These are phyloP conservation scores for Plantago lanceolata DNA, from an alignment of 305 asterid genomes.

Conservation along the genomic window DNA sequence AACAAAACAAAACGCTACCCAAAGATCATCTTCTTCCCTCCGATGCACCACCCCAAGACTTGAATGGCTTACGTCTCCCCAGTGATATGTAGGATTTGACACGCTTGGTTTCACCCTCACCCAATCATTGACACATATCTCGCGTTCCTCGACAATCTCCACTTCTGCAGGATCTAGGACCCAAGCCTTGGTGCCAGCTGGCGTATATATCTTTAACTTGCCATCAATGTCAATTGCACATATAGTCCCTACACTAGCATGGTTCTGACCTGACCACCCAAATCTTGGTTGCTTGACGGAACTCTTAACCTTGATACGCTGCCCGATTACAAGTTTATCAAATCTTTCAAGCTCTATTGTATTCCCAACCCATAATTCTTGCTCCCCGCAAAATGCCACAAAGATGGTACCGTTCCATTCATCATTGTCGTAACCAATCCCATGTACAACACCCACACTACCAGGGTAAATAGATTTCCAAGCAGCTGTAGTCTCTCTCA, in stretches of 20 bases:
- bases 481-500: constrained; percentile 41
- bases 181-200: constrained; percentile 85
- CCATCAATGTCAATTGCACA: constrained; percentile 94
- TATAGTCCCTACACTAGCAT: constrained; percentile 63
- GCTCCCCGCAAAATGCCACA: constrained; percentile 91
- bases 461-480: constrained; percentile 84
- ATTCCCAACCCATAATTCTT: constrained; percentile 72
- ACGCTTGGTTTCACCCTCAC: constrained; percentile 62
- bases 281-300: constrained; percentile 81
- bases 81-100: constrained; percentile 67
- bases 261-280: constrained; percentile 92
- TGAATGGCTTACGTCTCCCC: constrained; percentile 73
- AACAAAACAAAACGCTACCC: constrained; percentile 87
- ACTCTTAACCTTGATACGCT: constrained; percentile 54
- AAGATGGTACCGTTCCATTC: constrained; percentile 56
- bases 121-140: constrained; percentile 66
- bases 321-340: constrained; percentile 56
- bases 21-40: constrained; percentile 67
- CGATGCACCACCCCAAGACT: constrained; percentile 93
- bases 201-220: constrained; percentile 78
- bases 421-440: constrained; percentile 59
- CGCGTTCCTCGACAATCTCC: constrained; percentile 66
- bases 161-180: constrained; percentile 88
- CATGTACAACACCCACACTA: constrained; percentile 86
- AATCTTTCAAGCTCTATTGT: constrained; percentile 46